Conservation (phyloP, 192 early-diverging fungal species). For the Gonapodya sp. region DNA sequence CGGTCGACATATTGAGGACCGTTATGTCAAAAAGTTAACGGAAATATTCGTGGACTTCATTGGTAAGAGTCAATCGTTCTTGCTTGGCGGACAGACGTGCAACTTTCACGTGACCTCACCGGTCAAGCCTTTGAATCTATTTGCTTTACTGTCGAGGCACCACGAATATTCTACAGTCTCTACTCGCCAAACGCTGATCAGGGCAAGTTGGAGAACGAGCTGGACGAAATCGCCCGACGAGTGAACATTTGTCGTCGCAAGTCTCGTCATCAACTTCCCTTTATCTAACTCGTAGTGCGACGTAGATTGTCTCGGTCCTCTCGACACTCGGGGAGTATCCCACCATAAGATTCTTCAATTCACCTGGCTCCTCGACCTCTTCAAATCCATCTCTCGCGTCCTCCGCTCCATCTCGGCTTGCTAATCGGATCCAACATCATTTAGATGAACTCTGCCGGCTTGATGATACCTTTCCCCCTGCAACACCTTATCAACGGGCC, state of each 20-base stretch:
- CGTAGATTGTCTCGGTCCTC: conserved; percentile 74
- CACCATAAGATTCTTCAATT: conserved; percentile 77
- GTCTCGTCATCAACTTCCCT: not conserved
- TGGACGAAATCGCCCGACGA: conserved; percentile 29
- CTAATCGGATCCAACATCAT: conserved; percentile 69
- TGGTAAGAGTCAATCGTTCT: conserved; percentile 29
- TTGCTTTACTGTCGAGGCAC: conserved; percentile 62
- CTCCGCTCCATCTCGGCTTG: conserved; percentile 41
- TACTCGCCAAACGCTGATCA: conserved; percentile 44
- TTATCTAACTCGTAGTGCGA: conserved; percentile 24
- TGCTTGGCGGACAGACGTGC: not conserved
- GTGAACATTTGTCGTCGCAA: not conserved
- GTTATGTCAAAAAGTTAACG: conserved; percentile 53
- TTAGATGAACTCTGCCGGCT: conserved; percentile 67
- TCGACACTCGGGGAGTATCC: conserved; percentile 84
- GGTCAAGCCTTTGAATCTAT: conserved; percentile 45
- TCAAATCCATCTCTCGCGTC: not conserved
- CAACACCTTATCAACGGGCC: conserved; percentile 38
- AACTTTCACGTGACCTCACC: not conserved
- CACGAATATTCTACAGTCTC: conserved; percentile 50
- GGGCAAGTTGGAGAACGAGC: conserved; percentile 26
- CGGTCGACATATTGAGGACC: conserved; percentile 12
- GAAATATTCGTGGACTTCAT: conserved; percentile 78
- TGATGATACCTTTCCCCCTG: conserved; percentile 51
- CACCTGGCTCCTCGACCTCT: not conserved